A percentile compares a stretch with the other conserved stretches of the same genome.
Evolutionary conservation across 2,329 filamentous ascomycete genomes (phyloP).

Genomic region (Microdochium trichocladiopsis): DNA sequence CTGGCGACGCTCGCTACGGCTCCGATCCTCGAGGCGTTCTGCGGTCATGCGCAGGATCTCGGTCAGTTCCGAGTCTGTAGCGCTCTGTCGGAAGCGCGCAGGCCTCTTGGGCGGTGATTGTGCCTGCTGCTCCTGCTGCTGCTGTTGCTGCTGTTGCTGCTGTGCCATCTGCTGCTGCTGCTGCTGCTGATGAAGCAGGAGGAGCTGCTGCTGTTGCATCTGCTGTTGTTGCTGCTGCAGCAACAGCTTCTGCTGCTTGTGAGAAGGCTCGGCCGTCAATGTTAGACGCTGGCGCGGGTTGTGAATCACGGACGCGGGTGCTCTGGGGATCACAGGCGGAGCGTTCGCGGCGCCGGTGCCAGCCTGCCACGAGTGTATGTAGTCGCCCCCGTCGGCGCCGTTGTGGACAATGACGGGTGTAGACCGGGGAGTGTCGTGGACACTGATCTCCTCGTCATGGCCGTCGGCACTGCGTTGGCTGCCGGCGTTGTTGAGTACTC

Average conservation of each 20-base stretch:
- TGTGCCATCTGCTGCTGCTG: not conserved
- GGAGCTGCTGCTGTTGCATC: not conserved
- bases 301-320: slow-evolving; percentile 2
- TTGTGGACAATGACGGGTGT: not conserved
- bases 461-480: not conserved
- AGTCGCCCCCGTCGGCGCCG: not conserved
- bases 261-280: slow-evolving; percentile 12
- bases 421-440: not conserved
- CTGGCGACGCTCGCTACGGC: slow-evolving; percentile 18
- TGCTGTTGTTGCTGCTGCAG: slow-evolving; percentile 1
- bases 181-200: not conserved
- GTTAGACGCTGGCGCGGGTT: slow-evolving; percentile 6
- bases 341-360: not conserved
- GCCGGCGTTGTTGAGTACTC: slow-evolving; percentile 14
- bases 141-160: not conserved
- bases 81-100: slow-evolving; percentile 16
- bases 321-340: not conserved
- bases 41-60: slow-evolving; percentile 48
- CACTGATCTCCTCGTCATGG: not conserved
- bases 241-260: slow-evolving; percentile 1
- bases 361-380: not conserved
- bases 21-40: slow-evolving; percentile 36
- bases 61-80: slow-evolving; percentile 40
- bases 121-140: slow-evolving; percentile 4
- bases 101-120: slow-evolving; percentile 9